These are phyloP conservation scores for Paxillus involutus DNA, from an alignment of 768 basidiomycete genomes.

Conservation along the genomic window DNA sequence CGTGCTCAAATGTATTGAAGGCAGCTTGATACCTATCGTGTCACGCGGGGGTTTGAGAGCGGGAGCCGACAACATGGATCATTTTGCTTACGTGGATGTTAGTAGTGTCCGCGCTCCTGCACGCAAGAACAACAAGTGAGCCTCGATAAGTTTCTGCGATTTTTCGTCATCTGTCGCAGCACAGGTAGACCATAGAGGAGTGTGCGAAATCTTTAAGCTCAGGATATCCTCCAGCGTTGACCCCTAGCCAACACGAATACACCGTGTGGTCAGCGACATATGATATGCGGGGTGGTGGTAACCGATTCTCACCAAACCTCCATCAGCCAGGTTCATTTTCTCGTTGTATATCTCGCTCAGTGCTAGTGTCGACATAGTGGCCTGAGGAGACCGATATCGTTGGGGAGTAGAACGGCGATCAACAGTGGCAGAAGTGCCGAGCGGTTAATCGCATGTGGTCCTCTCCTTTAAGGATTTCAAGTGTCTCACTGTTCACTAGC, in stretches of 20 bases:
- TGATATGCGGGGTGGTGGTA: not conserved
- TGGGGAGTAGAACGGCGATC: too few relatives aligned
- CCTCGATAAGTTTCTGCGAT: slow-evolving; percentile 42
- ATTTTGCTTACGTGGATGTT: slow-evolving; percentile 60
- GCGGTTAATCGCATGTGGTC: too few relatives aligned
- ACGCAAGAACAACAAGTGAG: slow-evolving; percentile 61
- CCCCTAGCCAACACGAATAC: slow-evolving; percentile 43
- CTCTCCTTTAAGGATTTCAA: too few relatives aligned
- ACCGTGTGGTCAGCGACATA: not conserved
- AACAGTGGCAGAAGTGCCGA: too few relatives aligned
- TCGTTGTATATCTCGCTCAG: slow-evolving; percentile 13
- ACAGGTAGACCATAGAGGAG: slow-evolving; percentile 72
- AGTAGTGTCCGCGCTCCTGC: slow-evolving; percentile 68
- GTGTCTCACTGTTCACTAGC: too few relatives aligned
- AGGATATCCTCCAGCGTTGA: slow-evolving; percentile 57
- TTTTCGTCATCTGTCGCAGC: slow-evolving; percentile 54
- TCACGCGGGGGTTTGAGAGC: not conserved
- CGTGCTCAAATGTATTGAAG: slow-evolving; percentile 48
- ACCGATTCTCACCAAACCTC: slow-evolving; percentile 41
- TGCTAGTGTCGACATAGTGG: not conserved
- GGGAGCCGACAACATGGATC: not conserved
- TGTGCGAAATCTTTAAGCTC: slow-evolving; percentile 45
- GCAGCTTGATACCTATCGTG: slow-evolving; percentile 64
- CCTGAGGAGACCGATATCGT: not conserved
- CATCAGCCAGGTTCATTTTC: slow-evolving; percentile 37